Base-by-base conservation (phyloP, 2,329 filamentous ascomycete genomes). In the Alternaria ethzedia region DNA sequence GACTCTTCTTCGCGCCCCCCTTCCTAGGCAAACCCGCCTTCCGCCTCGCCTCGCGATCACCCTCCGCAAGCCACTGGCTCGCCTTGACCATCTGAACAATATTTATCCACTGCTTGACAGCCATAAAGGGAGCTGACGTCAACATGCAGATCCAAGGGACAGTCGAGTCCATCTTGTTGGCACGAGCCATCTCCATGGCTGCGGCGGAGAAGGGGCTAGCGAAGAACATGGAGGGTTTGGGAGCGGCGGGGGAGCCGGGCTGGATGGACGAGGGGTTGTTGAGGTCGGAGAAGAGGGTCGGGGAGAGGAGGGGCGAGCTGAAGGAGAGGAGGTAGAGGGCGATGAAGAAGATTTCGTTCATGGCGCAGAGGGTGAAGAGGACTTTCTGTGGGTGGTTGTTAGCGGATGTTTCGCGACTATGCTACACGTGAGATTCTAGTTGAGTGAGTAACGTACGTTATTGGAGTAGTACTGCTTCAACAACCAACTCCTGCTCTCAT, bases 271-370 rank as follows among this genome's bases (percentile, higher is more conserved):
- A 73, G 3, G 89, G 86, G 44, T 89, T 84, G 12, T 88, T 84
- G 73, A 88, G 84, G 66, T 90, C 75, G 64, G 83, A 82, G 60
- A 90, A 89, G 56, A 98, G 90, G 61, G 93, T 93, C 1, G 96
- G 95, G 2, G 93, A 96, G 59, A 98, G 88, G 41, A 90, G 88
- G 2, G 95, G 95, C 61, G 93, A 97, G 62, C 92, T 96, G 86
- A 99, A 99, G 74, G 94, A 97, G 63, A 99, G 90, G 57, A 99
- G 91, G 84, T 99, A 99, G 66, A 99, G 89, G 28, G 93, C 94
- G 78, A 99, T 97, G 86, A 99, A 99, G 87, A 97, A 99, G 69
- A 94, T 83, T 82, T 99, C 96, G 81, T 99, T 99, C 70, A 97
- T 83, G 61, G 89, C 86, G 85, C 96, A 99, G 82, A 93, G 92